phyloP scores from a whole-genome alignment of 2,329 filamentous ascomycete genomes.

The Arthrobotrys sphaeroides region DNA sequence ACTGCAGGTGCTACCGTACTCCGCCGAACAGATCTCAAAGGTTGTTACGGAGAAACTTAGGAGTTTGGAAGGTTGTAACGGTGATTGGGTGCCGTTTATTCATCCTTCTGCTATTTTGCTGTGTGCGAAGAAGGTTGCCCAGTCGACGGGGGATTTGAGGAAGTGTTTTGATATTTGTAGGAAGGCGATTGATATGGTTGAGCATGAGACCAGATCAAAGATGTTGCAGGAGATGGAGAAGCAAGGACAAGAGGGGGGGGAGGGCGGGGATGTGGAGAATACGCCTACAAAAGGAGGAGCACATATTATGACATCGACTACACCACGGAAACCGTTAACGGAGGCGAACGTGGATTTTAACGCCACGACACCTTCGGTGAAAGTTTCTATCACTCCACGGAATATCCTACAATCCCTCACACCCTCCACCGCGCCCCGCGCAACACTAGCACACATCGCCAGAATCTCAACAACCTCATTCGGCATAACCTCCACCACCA shows the following conservation, averaged over 20 bases:
- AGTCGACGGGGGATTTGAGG: conserved; percentile 90
- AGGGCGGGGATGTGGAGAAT: conserved; percentile 61
- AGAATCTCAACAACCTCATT: conserved; percentile 90
- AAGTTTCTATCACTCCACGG: conserved; percentile 17
- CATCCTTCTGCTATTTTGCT: conserved; percentile 94
- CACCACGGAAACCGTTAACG: conserved; percentile 66
- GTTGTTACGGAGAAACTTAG: conserved; percentile 87
- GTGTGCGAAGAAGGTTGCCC: conserved; percentile 91
- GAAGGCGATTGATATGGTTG: conserved; percentile 86
- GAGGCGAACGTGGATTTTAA: conserved; percentile 84
- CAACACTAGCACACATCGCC: conserved; percentile 88
- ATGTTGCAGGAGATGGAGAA: conserved; percentile 72
- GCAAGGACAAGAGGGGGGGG: too few relatives aligned
- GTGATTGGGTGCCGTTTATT: conserved; percentile 86
- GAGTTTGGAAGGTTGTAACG: conserved; percentile 70
- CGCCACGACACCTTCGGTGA: conserved; percentile 59
- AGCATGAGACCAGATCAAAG: conserved; percentile 81
- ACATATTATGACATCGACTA: conserved; percentile 26
- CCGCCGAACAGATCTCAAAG: conserved; percentile 81
- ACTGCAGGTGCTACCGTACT: conserved; percentile 92
- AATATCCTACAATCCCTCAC: conserved; percentile 51
- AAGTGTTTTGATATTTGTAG: conserved; percentile 96
- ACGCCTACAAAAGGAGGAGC: conserved; percentile 61
- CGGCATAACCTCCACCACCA: conserved; percentile 84
- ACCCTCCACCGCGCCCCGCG: conserved; percentile 77